Conservation (phyloP, 2,329 filamentous ascomycete genomes). For the Fusarium continuum region DNA sequence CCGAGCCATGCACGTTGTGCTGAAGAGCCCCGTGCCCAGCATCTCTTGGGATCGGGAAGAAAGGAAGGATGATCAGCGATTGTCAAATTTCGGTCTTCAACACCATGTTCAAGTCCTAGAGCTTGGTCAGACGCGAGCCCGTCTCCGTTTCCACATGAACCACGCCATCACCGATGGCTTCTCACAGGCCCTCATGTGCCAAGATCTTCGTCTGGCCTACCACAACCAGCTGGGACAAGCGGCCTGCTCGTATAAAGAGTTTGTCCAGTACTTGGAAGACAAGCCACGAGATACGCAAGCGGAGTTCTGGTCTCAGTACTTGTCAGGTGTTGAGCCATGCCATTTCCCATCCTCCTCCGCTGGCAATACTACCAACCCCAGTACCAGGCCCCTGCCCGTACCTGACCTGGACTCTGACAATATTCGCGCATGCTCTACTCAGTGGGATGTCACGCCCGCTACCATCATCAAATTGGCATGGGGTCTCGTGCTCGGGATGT, state of each 20-base stretch:
- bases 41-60: not conserved
- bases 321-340: not conserved
- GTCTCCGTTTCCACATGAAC: not conserved
- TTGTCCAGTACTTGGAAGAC: no score
- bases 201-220: not conserved
- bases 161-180: not conserved
- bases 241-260: no score
- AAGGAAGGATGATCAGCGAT: not conserved
- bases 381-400: no score
- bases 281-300: not conserved
- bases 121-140: not conserved
- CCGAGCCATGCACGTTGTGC: not conserved
- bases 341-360: no score
- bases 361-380: no score
- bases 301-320: not conserved
- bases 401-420: no score
- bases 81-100: no score
- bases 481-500: no score
- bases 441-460: no score
- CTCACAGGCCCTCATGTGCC: no score
- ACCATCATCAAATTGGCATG: no score
- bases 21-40: not conserved
- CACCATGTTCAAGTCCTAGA: not conserved
- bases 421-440: no score
- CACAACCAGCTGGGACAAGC: not conserved